Evolutionary conservation across 208 protist genomes (phyloP).

Genomic region (Crithidia expoeki): DNA sequence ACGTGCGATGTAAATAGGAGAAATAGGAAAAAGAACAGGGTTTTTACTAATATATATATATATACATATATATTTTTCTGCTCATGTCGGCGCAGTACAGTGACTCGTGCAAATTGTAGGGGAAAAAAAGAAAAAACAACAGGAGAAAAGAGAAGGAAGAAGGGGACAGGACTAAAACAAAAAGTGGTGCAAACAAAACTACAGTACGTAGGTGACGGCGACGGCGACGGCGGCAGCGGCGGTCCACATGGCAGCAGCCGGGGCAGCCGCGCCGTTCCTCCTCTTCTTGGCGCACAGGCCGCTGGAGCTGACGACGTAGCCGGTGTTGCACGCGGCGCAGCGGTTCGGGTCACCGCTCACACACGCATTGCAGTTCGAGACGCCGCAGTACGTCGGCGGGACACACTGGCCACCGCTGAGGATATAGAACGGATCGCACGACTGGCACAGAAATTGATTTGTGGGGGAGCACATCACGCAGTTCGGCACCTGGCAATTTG

Average conservation of each 20-base stretch:
- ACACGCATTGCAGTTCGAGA: conserved; percentile 11
- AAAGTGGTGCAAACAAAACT: background rate
- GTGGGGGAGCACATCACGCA: conserved; percentile 2
- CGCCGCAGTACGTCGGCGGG: conserved; percentile 16
- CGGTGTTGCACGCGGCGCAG: conserved; percentile 4
- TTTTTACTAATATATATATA: too few species aligned
- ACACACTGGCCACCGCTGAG: background rate
- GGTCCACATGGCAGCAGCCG: conserved; percentile 6
- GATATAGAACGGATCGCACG: conserved; percentile 4
- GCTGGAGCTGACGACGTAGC: background rate
- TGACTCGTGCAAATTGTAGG: too few species aligned
- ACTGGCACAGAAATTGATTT: conserved; percentile 1
- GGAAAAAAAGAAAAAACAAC: background rate
- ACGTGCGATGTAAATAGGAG: too few species aligned
- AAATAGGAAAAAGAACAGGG: too few species aligned
- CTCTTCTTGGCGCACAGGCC: background rate
- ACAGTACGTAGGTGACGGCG: background rate
- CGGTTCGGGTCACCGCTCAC: background rate
- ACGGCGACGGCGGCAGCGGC: conserved; percentile 2
- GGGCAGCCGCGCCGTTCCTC: conserved; percentile 4
- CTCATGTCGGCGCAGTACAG: too few species aligned
- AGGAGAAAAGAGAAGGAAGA: background rate
- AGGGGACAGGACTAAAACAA: background rate
- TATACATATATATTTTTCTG: too few species aligned
- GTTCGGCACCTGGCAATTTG: conserved; percentile 19